A percentile compares a stretch with the other conserved stretches of the same genome.
These are phyloP conservation scores for Lotmaria passim DNA, from an alignment of 208 protist genomes.

Conservation along the genomic window DNA sequence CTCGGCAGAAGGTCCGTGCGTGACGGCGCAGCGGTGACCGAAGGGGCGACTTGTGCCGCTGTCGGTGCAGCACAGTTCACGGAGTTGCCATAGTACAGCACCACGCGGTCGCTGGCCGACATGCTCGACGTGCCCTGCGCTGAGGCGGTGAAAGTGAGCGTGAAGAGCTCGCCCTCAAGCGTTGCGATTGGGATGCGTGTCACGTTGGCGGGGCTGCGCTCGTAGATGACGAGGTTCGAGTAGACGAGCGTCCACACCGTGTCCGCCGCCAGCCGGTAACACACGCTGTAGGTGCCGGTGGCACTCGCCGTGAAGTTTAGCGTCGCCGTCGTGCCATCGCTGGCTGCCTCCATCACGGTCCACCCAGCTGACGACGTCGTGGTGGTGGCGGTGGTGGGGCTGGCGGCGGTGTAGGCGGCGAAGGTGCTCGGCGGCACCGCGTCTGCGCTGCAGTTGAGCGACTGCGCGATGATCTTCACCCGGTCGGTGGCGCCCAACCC, in stretches of 20 bases:
- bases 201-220: constrained; percentile 62
- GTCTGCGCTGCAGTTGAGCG: constrained; percentile 65
- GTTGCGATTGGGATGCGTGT: constrained; percentile 50
- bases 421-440: constrained; percentile 61
- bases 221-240: constrained; percentile 61
- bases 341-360: constrained; percentile 44
- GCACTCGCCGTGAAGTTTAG: constrained; percentile 69
- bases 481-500: constrained; percentile 57
- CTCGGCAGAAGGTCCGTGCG: constrained; percentile 62
- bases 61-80: constrained; percentile 60
- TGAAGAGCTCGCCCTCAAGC: constrained; percentile 87
- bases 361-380: constrained; percentile 44
- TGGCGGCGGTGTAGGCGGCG: constrained; percentile 44
- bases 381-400: constrained; percentile 20
- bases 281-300: constrained; percentile 78
- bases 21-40: constrained; percentile 58
- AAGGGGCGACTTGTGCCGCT: constrained; percentile 29
- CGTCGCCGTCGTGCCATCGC: constrained; percentile 41
- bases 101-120: constrained; percentile 58
- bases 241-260: constrained; percentile 92
- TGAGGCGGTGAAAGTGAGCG: constrained; percentile 66
- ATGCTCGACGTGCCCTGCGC: constrained; percentile 16
- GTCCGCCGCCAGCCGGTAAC: constrained; percentile 79
- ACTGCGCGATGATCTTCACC: constrained; percentile 78
- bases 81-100: constrained; percentile 59